Evolutionary conservation across 371 early-diverging fungal genomes (phyloP).

Genomic region (Lichtheimia ramosa): DNA sequence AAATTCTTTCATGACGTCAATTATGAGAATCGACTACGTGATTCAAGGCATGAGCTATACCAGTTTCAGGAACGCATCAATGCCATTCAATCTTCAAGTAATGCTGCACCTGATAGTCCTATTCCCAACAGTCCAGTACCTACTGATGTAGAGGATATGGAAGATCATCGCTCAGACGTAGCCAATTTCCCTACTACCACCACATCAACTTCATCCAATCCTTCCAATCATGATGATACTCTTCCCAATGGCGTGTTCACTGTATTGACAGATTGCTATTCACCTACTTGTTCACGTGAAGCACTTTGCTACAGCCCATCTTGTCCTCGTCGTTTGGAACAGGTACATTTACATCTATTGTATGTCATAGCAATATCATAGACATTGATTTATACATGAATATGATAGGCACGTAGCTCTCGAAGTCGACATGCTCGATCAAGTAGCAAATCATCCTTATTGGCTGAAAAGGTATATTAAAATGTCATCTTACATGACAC

Average conservation of each 20-base stretch:
- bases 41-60: slow-evolving; percentile 65
- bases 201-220: not conserved
- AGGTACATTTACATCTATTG: slow-evolving; percentile 20
- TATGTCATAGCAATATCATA: not conserved
- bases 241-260: slow-evolving; percentile 81
- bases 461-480: not conserved
- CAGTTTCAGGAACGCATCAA: slow-evolving; percentile 48
- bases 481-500: not conserved
- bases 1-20: slow-evolving; percentile 72
- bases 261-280: slow-evolving; percentile 85
- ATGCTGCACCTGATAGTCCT: slow-evolving; percentile 21
- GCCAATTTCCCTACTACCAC: slow-evolving; percentile 24
- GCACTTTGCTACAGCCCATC: slow-evolving; percentile 80
- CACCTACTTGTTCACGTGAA: slow-evolving; percentile 82
- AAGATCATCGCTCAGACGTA: slow-evolving; percentile 53
- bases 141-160: slow-evolving; percentile 24
- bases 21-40: slow-evolving; percentile 64
- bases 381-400: not conserved
- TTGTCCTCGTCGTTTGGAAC: slow-evolving; percentile 76
- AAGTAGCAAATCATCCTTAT: slow-evolving; percentile 8
- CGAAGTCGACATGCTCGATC: slow-evolving; percentile 13
- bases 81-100: slow-evolving; percentile 4
- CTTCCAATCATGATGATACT: slow-evolving; percentile 7
- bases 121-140: slow-evolving; percentile 61
- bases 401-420: slow-evolving; percentile 4